These are phyloP conservation scores for Acanthamoeba healyi DNA, from an alignment of 208 protist species.

Conservation along the genomic window DNA sequence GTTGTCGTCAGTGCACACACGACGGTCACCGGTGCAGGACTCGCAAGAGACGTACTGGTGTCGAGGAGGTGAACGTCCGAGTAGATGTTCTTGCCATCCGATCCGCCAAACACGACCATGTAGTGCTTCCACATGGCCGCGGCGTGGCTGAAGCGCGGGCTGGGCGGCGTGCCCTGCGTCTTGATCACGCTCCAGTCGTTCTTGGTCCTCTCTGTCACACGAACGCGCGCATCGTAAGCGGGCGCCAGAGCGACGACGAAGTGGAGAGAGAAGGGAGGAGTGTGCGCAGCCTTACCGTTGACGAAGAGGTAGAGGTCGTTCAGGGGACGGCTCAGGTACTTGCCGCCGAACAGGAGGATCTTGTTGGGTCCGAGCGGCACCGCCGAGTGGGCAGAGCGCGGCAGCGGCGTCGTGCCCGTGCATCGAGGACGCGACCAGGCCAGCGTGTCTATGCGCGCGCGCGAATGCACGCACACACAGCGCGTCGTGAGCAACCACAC, in stretches of 20 bases:
- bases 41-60: neutral
- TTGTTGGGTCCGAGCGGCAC: slow-evolving; percentile 17
- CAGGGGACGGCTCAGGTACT: slow-evolving; percentile 41
- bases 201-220: slow-evolving; percentile 32
- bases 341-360: slow-evolving; percentile 51
- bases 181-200: slow-evolving; percentile 68
- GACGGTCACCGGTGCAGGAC: neutral
- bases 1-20: neutral
- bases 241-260: too few relatives aligned
- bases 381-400: slow-evolving; percentile 27
- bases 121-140: slow-evolving; percentile 44
- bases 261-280: neutral
- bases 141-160: slow-evolving; percentile 22
- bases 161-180: slow-evolving; percentile 55
- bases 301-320: slow-evolving; percentile 62
- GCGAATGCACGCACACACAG: neutral
- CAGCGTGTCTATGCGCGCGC: neutral
- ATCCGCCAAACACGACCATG: slow-evolving; percentile 51
- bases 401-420: slow-evolving; percentile 56
- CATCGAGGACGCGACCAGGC: slow-evolving; percentile 58
- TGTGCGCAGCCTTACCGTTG: neutral
- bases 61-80: slow-evolving; percentile 44
- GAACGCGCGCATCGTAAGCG: too few relatives aligned
- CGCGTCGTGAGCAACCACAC: neutral
- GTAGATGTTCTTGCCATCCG: slow-evolving; percentile 55